Conservation (phyloP, 169 alveolate genomes). For the Eimeria sp. region DNA sequence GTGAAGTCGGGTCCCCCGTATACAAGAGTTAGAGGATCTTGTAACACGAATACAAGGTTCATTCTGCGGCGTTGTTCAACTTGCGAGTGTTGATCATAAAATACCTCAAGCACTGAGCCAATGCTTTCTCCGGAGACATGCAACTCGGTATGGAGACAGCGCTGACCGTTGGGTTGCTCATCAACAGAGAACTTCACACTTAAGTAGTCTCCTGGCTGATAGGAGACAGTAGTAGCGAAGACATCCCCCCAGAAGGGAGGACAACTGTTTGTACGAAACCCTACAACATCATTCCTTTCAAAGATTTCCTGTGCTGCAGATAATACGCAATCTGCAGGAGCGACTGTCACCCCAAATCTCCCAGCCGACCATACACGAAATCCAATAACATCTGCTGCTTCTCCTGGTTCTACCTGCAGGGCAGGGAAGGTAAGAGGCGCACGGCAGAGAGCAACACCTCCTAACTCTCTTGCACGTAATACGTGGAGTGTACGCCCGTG, state of each 20-base stretch:
- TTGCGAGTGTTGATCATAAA: slow-evolving; percentile 93
- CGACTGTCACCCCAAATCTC: slow-evolving; percentile 96
- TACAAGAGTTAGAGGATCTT: slow-evolving; percentile 89
- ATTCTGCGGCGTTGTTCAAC: slow-evolving; percentile 91
- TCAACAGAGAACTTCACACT: slow-evolving; percentile 92
- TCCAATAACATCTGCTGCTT: slow-evolving; percentile 88
- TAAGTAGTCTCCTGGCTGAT: slow-evolving; percentile 90
- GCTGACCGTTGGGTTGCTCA: slow-evolving; percentile 85
- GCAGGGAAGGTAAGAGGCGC: slow-evolving; percentile 94
- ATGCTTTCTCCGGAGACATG: slow-evolving; percentile 94
- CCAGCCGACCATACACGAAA: slow-evolving; percentile 92
- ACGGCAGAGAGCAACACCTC: slow-evolving; percentile 94
- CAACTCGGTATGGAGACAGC: slow-evolving; percentile 93
- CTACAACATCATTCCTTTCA: slow-evolving; percentile 96
- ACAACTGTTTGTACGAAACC: slow-evolving; percentile 90
- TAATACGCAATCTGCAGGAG: slow-evolving; percentile 95
- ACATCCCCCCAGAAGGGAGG: slow-evolving; percentile 89
- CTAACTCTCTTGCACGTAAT: slow-evolving; percentile 89
- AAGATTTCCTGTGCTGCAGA: slow-evolving; percentile 92
- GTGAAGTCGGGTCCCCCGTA: slow-evolving; percentile 92
- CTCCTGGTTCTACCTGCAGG: slow-evolving; percentile 81
- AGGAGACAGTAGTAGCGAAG: slow-evolving; percentile 92
- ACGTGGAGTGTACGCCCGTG: slow-evolving; percentile 88
- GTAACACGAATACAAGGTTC: slow-evolving; percentile 94
- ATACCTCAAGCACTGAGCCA: slow-evolving; percentile 95